These are phyloP conservation scores for Pachyrhizus erosus DNA, from an alignment of 306 rosid genomes.

Conservation along the genomic window DNA sequence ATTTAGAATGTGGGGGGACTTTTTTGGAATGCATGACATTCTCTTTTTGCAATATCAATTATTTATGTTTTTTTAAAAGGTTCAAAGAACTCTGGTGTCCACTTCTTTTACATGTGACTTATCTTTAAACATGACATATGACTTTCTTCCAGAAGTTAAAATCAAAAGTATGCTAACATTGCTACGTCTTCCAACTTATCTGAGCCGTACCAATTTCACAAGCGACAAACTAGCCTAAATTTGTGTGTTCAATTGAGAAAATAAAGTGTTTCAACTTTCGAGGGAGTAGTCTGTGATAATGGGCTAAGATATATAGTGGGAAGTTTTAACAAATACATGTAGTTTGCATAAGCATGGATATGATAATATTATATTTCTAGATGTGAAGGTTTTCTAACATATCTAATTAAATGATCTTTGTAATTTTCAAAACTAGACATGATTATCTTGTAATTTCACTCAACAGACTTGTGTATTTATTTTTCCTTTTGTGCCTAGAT, in stretches of 20 bases:
- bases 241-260: background rate
- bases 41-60: conserved; percentile 17
- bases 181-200: background rate
- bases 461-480: background rate
- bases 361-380: conserved; percentile 16
- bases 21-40: conserved; percentile 7
- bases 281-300: conserved; percentile 7
- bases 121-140: conserved; percentile 9
- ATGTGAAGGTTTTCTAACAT: background rate
- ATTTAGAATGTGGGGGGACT: background rate
- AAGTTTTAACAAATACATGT: background rate
- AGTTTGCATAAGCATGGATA: conserved; percentile 9
- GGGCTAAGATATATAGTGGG: background rate
- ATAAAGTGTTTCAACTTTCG: background rate
- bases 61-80: background rate
- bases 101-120: background rate
- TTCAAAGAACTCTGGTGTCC: background rate
- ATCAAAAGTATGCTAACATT: background rate
- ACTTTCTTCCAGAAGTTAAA: conserved; percentile 26
- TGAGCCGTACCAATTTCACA: background rate
- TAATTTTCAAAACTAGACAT: conserved; percentile 22
- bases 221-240: conserved; percentile 5
- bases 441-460: background rate
- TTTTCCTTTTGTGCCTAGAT: conserved; percentile 22
- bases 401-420: background rate